These are phyloP conservation scores for Aspergillus ellipticus DNA, from an alignment of 495 filamentous ascomycete genomes.

Conservation along the genomic window DNA sequence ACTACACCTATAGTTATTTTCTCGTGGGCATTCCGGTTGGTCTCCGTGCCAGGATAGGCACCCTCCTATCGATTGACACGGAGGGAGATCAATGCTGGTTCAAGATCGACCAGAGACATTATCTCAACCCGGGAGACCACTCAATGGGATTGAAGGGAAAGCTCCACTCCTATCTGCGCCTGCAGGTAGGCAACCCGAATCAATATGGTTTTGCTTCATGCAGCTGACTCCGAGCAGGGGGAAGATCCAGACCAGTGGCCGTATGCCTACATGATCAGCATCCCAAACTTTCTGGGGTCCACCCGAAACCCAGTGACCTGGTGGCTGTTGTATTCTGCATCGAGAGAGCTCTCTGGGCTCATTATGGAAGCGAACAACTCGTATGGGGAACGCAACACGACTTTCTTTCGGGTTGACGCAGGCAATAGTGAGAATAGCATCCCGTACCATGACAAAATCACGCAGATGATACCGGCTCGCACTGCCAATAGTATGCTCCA, in stretches of 20 bases:
- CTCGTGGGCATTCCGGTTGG: constrained; percentile 21
- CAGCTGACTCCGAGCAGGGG: constrained; percentile 7
- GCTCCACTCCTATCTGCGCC: not conserved
- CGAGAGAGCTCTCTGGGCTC: constrained; percentile 56
- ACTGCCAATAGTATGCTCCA: not conserved
- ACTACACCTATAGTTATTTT: constrained; percentile 16
- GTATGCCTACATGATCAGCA: constrained; percentile 65
- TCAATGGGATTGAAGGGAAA: not conserved
- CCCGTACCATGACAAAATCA: no score
- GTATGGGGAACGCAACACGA: not conserved
- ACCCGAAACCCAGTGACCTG: constrained; percentile 77
- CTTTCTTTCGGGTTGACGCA: not conserved
- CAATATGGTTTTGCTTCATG: not conserved
- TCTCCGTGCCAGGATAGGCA: constrained; percentile 14
- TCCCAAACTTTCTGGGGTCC: constrained; percentile 67
- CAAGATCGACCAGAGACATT: not conserved
- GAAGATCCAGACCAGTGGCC: constrained; percentile 28
- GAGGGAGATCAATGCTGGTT: not conserved
- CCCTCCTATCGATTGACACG: constrained; percentile 13
- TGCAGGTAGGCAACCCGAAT: not conserved
- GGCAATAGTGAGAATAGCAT: not conserved
- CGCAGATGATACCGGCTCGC: not conserved
- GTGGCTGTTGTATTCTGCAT: constrained; percentile 70
- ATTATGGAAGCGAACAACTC: constrained; percentile 38
- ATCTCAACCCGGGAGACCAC: not conserved